These are phyloP conservation scores for Annulohypoxylon maeteangense DNA, from an alignment of 495 filamentous ascomycete species.

Conservation along the genomic window DNA sequence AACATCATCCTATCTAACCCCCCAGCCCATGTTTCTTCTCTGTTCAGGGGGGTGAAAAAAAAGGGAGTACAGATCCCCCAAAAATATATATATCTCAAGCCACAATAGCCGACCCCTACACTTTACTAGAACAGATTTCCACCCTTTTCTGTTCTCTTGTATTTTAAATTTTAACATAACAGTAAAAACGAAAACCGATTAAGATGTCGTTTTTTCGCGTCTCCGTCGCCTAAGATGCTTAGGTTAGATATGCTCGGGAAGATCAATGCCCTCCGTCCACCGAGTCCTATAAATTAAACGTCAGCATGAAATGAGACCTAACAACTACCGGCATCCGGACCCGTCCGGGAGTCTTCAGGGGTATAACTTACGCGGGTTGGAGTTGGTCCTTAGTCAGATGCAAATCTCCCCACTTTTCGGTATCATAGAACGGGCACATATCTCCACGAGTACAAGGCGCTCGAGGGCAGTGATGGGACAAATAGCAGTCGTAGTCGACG, in stretches of 20 bases:
- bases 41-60: neutral
- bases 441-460: slow-evolving; percentile 40
- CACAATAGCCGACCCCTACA: neutral
- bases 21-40: neutral
- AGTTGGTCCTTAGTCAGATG: slow-evolving; percentile 47
- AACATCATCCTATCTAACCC: neutral
- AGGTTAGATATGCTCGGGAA: slow-evolving; percentile 41
- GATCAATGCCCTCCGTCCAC: slow-evolving; percentile 42
- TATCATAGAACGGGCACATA: slow-evolving; percentile 43
- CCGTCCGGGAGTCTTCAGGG: neutral
- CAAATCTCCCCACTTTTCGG: slow-evolving; percentile 45
- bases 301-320: slow-evolving; percentile 1
- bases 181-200: slow-evolving; percentile 19
- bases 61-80: neutral
- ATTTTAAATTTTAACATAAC: slow-evolving; percentile 13
- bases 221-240: neutral
- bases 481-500: slow-evolving; percentile 48
- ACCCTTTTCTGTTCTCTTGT: slow-evolving; percentile 4
- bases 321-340: neutral
- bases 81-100: slow-evolving; percentile 7
- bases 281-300: slow-evolving; percentile 29
- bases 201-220: slow-evolving; percentile 19
- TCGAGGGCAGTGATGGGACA: slow-evolving; percentile 48
- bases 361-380: slow-evolving; percentile 39
- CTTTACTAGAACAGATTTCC: slow-evolving; percentile 14